Base-by-base conservation (phyloP, 768 basidiomycete species). In the Auricularia cornea region DNA sequence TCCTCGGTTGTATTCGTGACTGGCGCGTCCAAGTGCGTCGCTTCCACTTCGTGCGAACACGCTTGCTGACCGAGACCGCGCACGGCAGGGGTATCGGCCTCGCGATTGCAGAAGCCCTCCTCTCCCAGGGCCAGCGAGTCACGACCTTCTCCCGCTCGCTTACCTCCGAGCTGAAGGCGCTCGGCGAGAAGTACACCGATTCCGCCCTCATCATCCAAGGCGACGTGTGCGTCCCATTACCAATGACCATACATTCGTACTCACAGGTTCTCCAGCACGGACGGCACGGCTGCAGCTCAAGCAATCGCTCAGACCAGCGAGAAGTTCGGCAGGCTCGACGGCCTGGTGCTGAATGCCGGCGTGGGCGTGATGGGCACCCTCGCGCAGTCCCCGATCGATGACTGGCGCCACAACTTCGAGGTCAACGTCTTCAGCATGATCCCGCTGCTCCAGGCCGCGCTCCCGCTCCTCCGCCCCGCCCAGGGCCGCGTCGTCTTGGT, bases 371-470 rank as follows among this genome's bases (percentile, higher is more conserved):
- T 94, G 26, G 82, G 85, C 63, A 79, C 78, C 41, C 81, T 89
- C 60, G 79, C 78, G 38, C 77, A 80, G 11, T 69, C 74, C 28
- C 72, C 80, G 18, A 66, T 88, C 41, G 78, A 83, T 60, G 75
- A 76, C 26, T 92, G 90, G 91, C 87, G 83, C 70, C 68, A 72
- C 26, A 81, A 86, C 69, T 92, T 96, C 70, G 88, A 94, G 67
- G 79, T 91, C 74, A 96, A 95, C 74, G 87, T 96, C 74, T 91
- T 93, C 77, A 90, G 92, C 2, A 79, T 92, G 26, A 76, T 96
- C 54, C 81, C 85, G 35, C 82, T 89, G 23, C 68, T 94, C 32
- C 82, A 87, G 67, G 79, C 81, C 12, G 76, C 86, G 16, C 76
- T 94, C 3, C 92, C 93, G 3, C 77, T 83, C 64, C 77, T 98